Evolutionary conservation across 495 filamentous ascomycete species (phyloP).

Genomic region (Aspergillus asperescens): DNA sequence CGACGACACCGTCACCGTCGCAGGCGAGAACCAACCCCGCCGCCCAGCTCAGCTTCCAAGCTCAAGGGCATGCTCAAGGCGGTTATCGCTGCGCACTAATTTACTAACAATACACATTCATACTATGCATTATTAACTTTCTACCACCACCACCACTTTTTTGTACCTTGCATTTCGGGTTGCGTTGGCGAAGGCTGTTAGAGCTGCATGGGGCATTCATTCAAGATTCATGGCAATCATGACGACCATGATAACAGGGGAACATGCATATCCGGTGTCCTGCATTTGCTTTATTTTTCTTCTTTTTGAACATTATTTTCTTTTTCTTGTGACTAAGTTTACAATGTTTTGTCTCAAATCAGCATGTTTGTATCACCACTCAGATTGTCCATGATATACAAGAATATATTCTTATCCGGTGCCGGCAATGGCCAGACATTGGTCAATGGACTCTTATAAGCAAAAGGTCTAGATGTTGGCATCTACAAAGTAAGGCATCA

Average conservation of each 20-base stretch:
- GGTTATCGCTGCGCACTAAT: slow-evolving; percentile 33
- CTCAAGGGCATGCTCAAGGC: slow-evolving; percentile 36
- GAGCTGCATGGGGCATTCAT: slow-evolving; percentile 2
- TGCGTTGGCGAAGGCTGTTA: background rate
- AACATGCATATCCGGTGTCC: background rate
- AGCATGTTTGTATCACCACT: background rate
- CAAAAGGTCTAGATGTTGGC: background rate
- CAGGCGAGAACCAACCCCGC: slow-evolving; percentile 32
- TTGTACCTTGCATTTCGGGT: background rate
- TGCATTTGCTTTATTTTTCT: background rate
- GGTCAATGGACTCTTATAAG: background rate
- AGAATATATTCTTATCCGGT: background rate
- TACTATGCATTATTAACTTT: slow-evolving; percentile 7
- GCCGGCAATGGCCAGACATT: background rate
- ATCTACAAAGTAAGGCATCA: background rate
- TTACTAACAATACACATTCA: background rate
- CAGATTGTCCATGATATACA: background rate
- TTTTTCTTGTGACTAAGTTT: background rate
- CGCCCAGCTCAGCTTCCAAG: slow-evolving; percentile 27
- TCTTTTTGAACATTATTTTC: background rate
- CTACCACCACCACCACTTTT: background rate
- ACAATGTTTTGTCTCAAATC: background rate
- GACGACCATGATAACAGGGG: too few relatives aligned
- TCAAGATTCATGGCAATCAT: background rate
- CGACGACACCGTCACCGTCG: slow-evolving; percentile 30